A percentile compares a stretch with the other conserved stretches of the same genome.
Conservation (phyloP, 176 grass and related monocot genomes). For the Eremochloa ophiuroides region DNA sequence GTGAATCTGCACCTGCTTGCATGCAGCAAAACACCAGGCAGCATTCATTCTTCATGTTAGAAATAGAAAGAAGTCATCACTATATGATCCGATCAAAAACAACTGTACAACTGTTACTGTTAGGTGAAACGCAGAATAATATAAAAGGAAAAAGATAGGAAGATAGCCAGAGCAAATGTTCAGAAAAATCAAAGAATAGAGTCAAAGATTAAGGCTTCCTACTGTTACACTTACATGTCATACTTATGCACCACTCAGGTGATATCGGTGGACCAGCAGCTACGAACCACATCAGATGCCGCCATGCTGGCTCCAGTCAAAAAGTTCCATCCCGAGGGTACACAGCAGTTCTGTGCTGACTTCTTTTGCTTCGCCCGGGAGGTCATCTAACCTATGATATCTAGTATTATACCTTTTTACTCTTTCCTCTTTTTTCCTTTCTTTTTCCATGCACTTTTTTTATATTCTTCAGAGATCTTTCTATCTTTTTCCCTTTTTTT, state of each 20-base stretch:
- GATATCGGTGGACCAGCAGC: slow-evolving; percentile 21
- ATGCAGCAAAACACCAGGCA: background rate
- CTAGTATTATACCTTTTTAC: background rate
- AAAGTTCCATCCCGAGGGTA: slow-evolving; percentile 24
- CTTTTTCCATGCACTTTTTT: slow-evolving; percentile 9
- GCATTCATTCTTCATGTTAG: background rate
- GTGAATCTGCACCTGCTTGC: background rate
- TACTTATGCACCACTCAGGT: slow-evolving; percentile 34
- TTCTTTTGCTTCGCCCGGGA: slow-evolving; percentile 38
- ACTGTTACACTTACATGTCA: slow-evolving; percentile 43
- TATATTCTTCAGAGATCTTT: slow-evolving; percentile 24
- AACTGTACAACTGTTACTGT: background rate
- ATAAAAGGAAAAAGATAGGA: background rate
- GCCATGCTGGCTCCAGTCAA: slow-evolving; percentile 17
- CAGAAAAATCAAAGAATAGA: slow-evolving; percentile 22
- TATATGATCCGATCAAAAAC: background rate
- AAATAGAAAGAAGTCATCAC: background rate
- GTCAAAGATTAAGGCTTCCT: slow-evolving; percentile 33
- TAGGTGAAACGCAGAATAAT: background rate
- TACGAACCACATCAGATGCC: slow-evolving; percentile 27
- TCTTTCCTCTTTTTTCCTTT: background rate
- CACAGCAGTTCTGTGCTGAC: slow-evolving; percentile 20
- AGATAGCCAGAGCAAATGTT: background rate
- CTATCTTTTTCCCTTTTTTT: background rate
- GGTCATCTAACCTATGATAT: slow-evolving; percentile 18